phyloP scores from a whole-genome alignment of 2,329 filamentous ascomycete species.

The Xylariomycetidae sp. region DNA sequence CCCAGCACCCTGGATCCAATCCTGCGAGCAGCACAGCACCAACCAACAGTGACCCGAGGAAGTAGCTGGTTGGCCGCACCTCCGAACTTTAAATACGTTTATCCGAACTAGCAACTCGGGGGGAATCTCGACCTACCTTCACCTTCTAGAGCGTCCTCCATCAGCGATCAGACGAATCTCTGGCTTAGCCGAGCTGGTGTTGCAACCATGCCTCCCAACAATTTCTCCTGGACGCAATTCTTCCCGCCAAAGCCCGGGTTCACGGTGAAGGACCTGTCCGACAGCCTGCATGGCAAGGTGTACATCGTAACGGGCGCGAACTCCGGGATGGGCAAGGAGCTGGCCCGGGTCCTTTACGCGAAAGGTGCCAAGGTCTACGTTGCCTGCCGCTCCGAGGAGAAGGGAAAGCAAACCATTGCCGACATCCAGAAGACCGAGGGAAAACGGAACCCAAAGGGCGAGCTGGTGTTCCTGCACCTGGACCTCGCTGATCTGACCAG shows the following conservation, averaged over 20 bases:
- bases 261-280: background rate
- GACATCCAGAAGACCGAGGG: slow-evolving; percentile 2
- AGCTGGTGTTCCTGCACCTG: slow-evolving; percentile 1
- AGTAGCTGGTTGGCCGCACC: too few species aligned
- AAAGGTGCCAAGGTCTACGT: slow-evolving; percentile 3
- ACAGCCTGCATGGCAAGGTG: background rate
- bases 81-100: too few species aligned
- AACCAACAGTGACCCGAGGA: too few species aligned
- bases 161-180: too few species aligned
- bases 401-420: background rate
- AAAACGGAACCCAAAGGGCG: background rate
- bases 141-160: background rate
- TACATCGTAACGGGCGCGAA: slow-evolving; percentile 2
- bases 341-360: slow-evolving; percentile 2
- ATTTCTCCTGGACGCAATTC: background rate
- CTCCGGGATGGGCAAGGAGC: slow-evolving; percentile 2
- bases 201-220: background rate
- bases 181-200: too few species aligned
- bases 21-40: too few species aligned
- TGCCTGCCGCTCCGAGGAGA: slow-evolving; percentile 2
- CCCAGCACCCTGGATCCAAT: too few species aligned
- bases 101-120: too few species aligned
- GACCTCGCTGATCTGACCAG: slow-evolving; percentile 3
- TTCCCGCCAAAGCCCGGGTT: slow-evolving; percentile 1
- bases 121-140: too few species aligned